These are phyloP conservation scores for Hippophae tibetana DNA, from an alignment of 306 rosid genomes.

Conservation along the genomic window DNA sequence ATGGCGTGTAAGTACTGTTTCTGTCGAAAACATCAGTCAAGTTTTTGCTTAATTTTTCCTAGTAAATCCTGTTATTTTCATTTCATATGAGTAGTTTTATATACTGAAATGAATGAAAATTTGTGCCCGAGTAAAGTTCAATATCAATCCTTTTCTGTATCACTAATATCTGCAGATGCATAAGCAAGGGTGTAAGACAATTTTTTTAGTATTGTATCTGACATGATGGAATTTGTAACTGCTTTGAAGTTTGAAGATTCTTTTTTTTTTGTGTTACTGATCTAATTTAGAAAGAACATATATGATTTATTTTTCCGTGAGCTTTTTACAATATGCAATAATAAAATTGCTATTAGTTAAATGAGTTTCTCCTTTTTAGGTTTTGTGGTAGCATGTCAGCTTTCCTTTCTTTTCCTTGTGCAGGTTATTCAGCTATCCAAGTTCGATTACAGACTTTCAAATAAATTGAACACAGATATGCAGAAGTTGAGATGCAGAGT, in stretches of 20 bases:
- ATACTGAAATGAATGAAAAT: no score
- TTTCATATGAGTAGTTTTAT: no score
- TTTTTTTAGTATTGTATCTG: background rate
- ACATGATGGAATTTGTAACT: background rate
- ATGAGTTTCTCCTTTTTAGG: background rate
- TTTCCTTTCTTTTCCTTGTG: constrained; percentile 7
- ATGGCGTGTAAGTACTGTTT: constrained; percentile 48
- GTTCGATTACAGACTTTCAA: constrained; percentile 90
- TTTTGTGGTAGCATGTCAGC: constrained; percentile 3
- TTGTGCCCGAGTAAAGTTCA: background rate
- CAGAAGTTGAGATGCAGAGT: constrained; percentile 84
- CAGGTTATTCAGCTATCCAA: constrained; percentile 81
- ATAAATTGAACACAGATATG: constrained; percentile 46
- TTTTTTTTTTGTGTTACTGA: background rate
- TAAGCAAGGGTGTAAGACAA: background rate
- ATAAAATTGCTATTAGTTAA: background rate
- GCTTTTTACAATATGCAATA: background rate
- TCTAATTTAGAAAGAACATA: background rate
- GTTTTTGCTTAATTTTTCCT: background rate
- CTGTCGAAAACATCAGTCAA: background rate
- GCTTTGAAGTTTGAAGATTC: background rate
- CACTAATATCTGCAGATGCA: background rate
- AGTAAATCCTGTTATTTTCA: background rate
- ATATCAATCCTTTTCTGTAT: background rate
- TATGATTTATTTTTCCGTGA: background rate